Conservation (phyloP, 2,329 filamentous ascomycete genomes). For the Zymoseptoria pseudotritici region DNA sequence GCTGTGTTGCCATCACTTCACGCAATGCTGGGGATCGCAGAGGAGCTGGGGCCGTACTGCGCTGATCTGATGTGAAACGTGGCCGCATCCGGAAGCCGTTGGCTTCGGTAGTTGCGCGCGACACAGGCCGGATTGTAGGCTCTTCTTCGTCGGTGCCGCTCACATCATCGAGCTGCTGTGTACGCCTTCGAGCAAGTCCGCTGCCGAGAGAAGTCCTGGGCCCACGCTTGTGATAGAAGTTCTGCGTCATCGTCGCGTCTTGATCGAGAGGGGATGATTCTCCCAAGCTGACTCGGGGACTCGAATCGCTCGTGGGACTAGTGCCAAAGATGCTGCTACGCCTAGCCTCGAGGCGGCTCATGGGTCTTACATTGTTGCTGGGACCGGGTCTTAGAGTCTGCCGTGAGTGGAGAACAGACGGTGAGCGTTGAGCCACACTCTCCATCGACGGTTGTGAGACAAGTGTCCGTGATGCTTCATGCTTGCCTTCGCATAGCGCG, state of each 20-base stretch:
- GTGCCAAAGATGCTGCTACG: slow-evolving; percentile 31
- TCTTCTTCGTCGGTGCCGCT: slow-evolving; percentile 31
- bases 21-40: slow-evolving; percentile 9
- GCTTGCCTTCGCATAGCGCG: slow-evolving; percentile 50
- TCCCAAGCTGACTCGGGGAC: slow-evolving; percentile 26
- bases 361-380: slow-evolving; percentile 25
- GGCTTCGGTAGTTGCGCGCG: slow-evolving; percentile 43
- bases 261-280: slow-evolving; percentile 21
- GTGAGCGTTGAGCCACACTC: slow-evolving; percentile 2
- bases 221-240: slow-evolving; percentile 14
- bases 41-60: slow-evolving; percentile 1
- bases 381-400: neutral
- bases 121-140: slow-evolving; percentile 37
- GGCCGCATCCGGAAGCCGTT: slow-evolving; percentile 25
- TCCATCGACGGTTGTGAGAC: slow-evolving; percentile 18
- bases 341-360: slow-evolving; percentile 40
- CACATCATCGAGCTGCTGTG: slow-evolving; percentile 20
- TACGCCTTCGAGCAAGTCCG: slow-evolving; percentile 31
- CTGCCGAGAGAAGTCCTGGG: slow-evolving; percentile 33
- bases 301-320: slow-evolving; percentile 15
- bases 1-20: slow-evolving; percentile 8
- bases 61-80: slow-evolving; percentile 8
- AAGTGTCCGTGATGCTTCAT: slow-evolving; percentile 17
- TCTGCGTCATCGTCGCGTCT: slow-evolving; percentile 22
- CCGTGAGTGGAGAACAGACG: slow-evolving; percentile 9